Evolutionary conservation across 805 yeast genomes (phyloP), one percentile per base, ranked within the genome.

Genomic region (Metschnikowia koreensis): DNA sequence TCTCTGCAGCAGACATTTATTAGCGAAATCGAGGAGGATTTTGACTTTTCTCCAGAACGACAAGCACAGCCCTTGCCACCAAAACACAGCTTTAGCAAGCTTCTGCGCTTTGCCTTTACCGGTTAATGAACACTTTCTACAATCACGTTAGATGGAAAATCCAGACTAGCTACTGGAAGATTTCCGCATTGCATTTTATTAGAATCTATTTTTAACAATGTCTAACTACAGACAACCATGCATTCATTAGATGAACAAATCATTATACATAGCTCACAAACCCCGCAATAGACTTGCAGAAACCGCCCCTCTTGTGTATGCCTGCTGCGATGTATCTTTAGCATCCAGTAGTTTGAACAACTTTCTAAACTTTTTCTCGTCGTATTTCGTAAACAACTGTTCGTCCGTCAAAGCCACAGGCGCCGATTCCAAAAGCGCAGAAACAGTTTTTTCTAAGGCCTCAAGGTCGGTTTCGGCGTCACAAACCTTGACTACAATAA

Each of bases 401-500:
- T 61, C 65, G 51, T 73, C 75, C 7, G 59, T 59, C 41, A 68
- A 57, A n/a, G 43, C 57, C 7, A 46, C 22, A 11, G 48, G 41
- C 10, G 42, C 29, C 0, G 50, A 51, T 2, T 50, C 57, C 37
- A 70, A 49, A 7, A 68, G 41, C 7, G 37, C 44, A 1, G 46
- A 11, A 22, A 76, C 54, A 54, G 79, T 33, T 0, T 64, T 64
- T 1, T 67, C 63, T 17, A 70, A 60, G 1, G 60, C 64, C 1
- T 56, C 62, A 1, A 54, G 55, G n/a, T 56, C 64, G 2, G 43
- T 22, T 13, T 44, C 52, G 0, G 47, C 51, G 8, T 67, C 66
- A 27, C 71, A 41, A 1, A 86, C 73, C 54, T 81, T 81, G n/a
- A 87, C 62, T 10, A 78, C 81, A 4, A 86, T 62, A 7, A 87